A percentile compares a stretch with the other conserved stretches of the same genome.
These are phyloP conservation scores for Candida morakotiae DNA, from an alignment of 805 yeast species.

Conservation along the genomic window DNA sequence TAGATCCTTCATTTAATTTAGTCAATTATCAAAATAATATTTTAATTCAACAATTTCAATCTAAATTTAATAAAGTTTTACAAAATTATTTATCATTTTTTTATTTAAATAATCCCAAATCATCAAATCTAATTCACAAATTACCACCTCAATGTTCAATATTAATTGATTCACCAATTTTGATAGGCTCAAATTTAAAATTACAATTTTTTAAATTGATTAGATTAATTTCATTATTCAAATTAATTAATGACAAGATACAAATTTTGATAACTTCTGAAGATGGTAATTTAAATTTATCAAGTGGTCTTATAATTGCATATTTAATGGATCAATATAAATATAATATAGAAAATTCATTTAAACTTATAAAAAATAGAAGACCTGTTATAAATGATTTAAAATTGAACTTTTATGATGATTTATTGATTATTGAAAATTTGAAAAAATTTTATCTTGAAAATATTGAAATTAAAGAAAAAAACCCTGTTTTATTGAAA, in stretches of 20 bases:
- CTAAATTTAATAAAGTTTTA: slow-evolving; percentile 28
- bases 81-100: slow-evolving; percentile 36
- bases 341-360: slow-evolving; percentile 28
- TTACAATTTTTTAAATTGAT: slow-evolving; percentile 33
- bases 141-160: slow-evolving; percentile 17
- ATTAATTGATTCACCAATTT: slow-evolving; percentile 26
- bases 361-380: slow-evolving; percentile 16
- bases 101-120: slow-evolving; percentile 28
- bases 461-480: slow-evolving; percentile 26
- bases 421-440: slow-evolving; percentile 34
- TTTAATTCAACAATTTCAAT: slow-evolving; percentile 21
- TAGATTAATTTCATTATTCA: slow-evolving; percentile 31
- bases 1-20: slow-evolving; percentile 31
- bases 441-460: slow-evolving; percentile 35
- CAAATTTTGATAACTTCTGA: slow-evolving; percentile 33
- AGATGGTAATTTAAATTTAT: slow-evolving; percentile 19
- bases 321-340: slow-evolving; percentile 39
- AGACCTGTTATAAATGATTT: slow-evolving; percentile 18
- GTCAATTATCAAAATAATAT: slow-evolving; percentile 17
- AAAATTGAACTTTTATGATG: slow-evolving; percentile 34
- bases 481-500: slow-evolving; percentile 11
- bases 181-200: slow-evolving; percentile 32
- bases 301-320: slow-evolving; percentile 31
- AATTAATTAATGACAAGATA: slow-evolving; percentile 25
- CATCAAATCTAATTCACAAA: slow-evolving; percentile 24